Evolutionary conservation across 805 yeast species (phyloP), one percentile per base, ranked within the genome.

Genomic region (Saturnispora sanitii): DNA sequence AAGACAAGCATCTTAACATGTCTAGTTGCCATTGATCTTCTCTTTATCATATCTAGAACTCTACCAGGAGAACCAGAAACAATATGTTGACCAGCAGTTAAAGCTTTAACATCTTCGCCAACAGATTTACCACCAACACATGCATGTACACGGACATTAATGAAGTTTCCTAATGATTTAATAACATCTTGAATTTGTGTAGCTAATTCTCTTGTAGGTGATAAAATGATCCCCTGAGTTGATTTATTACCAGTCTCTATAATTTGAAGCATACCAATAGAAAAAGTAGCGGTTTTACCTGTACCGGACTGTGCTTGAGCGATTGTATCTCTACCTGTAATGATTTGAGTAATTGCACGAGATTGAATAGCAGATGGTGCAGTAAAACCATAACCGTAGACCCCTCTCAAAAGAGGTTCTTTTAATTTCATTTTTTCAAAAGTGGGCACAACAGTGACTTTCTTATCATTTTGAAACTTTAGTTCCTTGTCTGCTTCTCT

Each of bases 261-360:
- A 48, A 76, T 83, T 65, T 92, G 94, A 49, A 92, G 68, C 71
- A 87, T 83, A 20, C 95, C 90, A 51, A 92, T 90, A 49, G 96
- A 75, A 71, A 92, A 92, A 36, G 98, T 92, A 49, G 97, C 98
- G 22, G 98, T 92, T 70, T 92, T 92, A 67, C 98, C 98, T 37
- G 98, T 92, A 66, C 98, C 98, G 28, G 96, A 86, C 68, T 92
- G 98, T 45, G 98, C 97, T 69, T 92, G 98, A 46, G 98, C 98
- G 49, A 92, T 77, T 41, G 88, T 94, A 65, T 92, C 98, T 64
- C 87, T 79, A 43, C 96, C 96, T 58, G 79, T 80, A 55, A 87
- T 82, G 64, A 92, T 88, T 62, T 94, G 98, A 66, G 82, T 70
- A 54, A 92, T 92, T 49, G 97, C 98, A 65, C 98, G 79, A 60